Percentiles rank a stretch among this genome's conserved stretches.
Evolutionary conservation across 1,139 yeast species (phyloP).

Genomic region (Nakaseomyces nivariensis): DNA sequence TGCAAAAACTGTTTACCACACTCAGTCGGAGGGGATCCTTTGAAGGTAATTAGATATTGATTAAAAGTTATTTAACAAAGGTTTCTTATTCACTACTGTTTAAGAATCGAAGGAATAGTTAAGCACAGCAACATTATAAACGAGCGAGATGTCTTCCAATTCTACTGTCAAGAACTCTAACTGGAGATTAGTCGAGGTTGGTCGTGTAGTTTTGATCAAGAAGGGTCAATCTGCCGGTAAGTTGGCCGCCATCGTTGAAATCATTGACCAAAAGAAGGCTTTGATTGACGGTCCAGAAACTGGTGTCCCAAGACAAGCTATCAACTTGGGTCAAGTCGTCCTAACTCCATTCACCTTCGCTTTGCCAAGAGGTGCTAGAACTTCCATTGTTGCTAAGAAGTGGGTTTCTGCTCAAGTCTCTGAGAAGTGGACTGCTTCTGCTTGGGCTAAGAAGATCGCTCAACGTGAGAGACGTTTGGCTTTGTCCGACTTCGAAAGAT

Average conservation of each 20-base stretch:
- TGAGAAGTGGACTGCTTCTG: conserved; percentile 83
- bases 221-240: conserved; percentile 60
- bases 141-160: conserved; percentile 45
- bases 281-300: conserved; percentile 92
- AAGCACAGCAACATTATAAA: conserved; percentile 12
- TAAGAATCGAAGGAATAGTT: background rate
- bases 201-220: conserved; percentile 94
- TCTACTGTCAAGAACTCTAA: conserved; percentile 89
- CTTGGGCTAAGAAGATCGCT: conserved; percentile 98
- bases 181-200: conserved; percentile 99
- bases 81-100: too few relatives aligned
- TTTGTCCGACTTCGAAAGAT: conserved; percentile 96
- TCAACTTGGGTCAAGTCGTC: conserved; percentile 76
- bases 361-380: conserved; percentile 91
- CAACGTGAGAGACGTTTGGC: conserved; percentile 86
- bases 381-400: conserved; percentile 78
- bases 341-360: conserved; percentile 86
- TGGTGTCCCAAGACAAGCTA: conserved; percentile 84
- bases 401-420: conserved; percentile 88
- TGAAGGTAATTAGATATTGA: background rate
- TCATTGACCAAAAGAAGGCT: conserved; percentile 97
- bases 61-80: too few relatives aligned
- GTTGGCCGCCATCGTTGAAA: conserved; percentile 93
- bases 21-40: too few relatives aligned
- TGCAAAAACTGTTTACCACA: too few relatives aligned